These are phyloP conservation scores for Jacaranda mimosifolia DNA, from an alignment of 257 asterid species.

Conservation along the genomic window DNA sequence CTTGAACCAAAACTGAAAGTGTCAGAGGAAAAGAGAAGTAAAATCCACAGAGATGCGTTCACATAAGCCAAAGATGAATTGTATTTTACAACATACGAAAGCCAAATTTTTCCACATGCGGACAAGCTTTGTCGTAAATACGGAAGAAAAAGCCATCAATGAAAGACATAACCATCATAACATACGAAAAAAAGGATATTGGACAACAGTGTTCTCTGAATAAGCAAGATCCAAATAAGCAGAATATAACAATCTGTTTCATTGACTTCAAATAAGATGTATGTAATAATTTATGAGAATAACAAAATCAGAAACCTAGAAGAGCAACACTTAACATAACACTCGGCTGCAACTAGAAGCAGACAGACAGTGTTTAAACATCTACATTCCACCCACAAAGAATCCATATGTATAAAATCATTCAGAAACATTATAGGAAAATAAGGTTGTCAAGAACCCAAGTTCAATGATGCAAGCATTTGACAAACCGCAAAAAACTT, in stretches of 20 bases:
- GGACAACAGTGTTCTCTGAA: neutral
- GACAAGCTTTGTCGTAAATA: neutral
- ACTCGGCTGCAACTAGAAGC: constrained; percentile 22
- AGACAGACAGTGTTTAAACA: neutral
- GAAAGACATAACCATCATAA: neutral
- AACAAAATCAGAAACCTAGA: neutral
- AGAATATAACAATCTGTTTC: neutral
- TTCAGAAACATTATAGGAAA: neutral
- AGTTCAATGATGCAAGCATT: constrained; percentile 1
- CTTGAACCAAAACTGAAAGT: constrained; percentile 23
- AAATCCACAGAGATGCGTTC: neutral
- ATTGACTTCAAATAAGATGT: neutral
- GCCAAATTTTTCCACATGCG: neutral
- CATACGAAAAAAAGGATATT: neutral
- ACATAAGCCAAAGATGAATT: neutral
- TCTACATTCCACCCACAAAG: no score
- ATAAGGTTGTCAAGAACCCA: constrained; percentile 9
- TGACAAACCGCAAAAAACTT: constrained; percentile 26
- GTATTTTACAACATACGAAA: neutral
- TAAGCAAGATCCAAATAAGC: neutral
- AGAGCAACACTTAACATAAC: constrained; percentile 1
- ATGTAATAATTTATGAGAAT: neutral
- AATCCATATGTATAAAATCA: neutral
- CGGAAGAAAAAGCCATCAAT: neutral
- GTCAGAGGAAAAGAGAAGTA: neutral